A percentile compares a stretch with the other conserved stretches of the same genome.
These are phyloP conservation scores for Gossypium arboreum DNA, from an alignment of 345 rosid genomes.

Conservation along the genomic window DNA sequence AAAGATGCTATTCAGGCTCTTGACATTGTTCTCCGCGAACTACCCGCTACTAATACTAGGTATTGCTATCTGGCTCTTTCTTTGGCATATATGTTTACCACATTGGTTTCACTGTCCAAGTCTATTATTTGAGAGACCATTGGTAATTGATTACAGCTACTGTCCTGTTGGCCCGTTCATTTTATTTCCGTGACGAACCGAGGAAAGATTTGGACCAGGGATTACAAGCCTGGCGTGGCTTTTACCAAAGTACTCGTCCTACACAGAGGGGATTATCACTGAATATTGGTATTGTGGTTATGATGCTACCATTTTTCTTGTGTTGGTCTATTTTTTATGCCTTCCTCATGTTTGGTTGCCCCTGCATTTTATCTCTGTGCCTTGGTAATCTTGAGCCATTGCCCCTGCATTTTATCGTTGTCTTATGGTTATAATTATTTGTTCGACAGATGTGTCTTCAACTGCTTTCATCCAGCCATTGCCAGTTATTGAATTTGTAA, in stretches of 20 bases:
- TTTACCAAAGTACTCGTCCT: too few species aligned
- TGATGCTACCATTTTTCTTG: conserved; percentile 13
- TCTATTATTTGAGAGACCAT: neutral
- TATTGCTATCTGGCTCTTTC: conserved; percentile 22
- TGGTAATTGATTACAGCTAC: neutral
- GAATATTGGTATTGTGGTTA: too few species aligned
- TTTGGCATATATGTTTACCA: conserved; percentile 12
- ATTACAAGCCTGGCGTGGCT: too few species aligned
- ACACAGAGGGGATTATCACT: too few species aligned
- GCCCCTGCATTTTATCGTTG: neutral
- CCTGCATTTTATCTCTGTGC: neutral
- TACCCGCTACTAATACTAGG: conserved; percentile 52
- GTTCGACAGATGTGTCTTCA: conserved; percentile 77
- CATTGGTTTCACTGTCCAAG: neutral
- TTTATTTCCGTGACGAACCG: too few species aligned
- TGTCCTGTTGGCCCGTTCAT: too few species aligned
- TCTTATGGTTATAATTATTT: neutral
- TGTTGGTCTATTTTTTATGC: conserved; percentile 6
- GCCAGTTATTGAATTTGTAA: conserved; percentile 71
- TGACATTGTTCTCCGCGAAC: conserved; percentile 90
- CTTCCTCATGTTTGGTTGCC: neutral
- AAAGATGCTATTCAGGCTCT: conserved; percentile 95
- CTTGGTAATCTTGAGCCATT: neutral
- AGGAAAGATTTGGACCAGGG: too few species aligned
- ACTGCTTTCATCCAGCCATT: conserved; percentile 90